Evolutionary conservation across 257 asterid genomes (phyloP).

Genomic region (Haberlea rhodopensis): DNA sequence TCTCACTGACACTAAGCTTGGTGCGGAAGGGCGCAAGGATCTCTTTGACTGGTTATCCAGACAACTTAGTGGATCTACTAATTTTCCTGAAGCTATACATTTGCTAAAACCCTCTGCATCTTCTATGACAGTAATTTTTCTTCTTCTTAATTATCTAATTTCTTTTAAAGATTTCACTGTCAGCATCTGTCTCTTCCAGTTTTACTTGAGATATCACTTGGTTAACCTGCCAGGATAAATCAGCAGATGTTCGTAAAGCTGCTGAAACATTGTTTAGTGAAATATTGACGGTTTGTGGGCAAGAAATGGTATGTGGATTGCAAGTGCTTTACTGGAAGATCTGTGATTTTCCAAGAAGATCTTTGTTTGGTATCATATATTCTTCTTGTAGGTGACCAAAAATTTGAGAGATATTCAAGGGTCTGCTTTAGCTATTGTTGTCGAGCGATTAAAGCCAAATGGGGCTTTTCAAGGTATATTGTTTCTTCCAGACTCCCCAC

Average conservation of each 20-base stretch:
- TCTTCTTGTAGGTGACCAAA: constrained; percentile 62
- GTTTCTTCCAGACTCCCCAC: constrained; percentile 3
- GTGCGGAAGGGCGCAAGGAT: constrained; percentile 97
- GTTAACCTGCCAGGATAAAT: constrained; percentile 67
- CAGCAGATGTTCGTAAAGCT: constrained; percentile 98
- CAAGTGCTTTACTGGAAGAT: constrained; percentile 21
- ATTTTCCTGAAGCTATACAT: constrained; percentile 61
- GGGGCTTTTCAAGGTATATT: constrained; percentile 65
- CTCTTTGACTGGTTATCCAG: constrained; percentile 87
- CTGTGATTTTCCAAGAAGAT: constrained; percentile 7
- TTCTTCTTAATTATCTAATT: background rate
- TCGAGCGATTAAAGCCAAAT: constrained; percentile 67
- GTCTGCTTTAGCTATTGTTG: constrained; percentile 88
- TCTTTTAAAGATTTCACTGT: background rate
- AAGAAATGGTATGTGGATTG: constrained; percentile 60
- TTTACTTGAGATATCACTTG: constrained; percentile 20
- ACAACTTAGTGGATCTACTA: constrained; percentile 46
- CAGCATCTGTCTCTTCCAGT: constrained; percentile 1
- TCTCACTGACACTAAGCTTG: constrained; percentile 79
- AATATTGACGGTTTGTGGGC: constrained; percentile 86
- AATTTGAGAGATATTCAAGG: constrained; percentile 93
- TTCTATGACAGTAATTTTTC: constrained; percentile 80
- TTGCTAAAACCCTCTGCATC: constrained; percentile 82
- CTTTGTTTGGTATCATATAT: constrained; percentile 5
- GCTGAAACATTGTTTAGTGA: constrained; percentile 93